Evolutionary conservation across 2,329 filamentous ascomycete genomes (phyloP).

Genomic region (Diplodia sapinea): DNA sequence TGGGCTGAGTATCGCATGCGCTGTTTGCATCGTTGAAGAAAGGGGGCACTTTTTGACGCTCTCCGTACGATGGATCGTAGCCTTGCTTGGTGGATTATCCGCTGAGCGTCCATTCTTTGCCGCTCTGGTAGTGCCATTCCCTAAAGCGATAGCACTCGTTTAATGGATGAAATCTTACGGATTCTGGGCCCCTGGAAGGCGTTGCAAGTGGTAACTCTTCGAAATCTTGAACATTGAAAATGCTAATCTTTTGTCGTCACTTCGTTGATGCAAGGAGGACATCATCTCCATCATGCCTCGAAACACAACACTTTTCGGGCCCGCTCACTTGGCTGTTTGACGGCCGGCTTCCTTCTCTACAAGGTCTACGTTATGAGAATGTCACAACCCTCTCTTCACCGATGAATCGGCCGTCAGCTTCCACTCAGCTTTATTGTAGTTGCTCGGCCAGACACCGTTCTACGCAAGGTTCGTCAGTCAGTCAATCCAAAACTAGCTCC

Average conservation of each 20-base stretch:
- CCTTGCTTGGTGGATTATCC: background rate
- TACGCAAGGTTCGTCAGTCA: background rate
- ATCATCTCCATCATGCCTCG: no score
- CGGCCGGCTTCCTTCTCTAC: background rate
- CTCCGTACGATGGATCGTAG: background rate
- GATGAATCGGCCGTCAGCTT: constrained; percentile 13
- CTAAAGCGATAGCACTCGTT: background rate
- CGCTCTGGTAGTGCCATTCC: constrained; percentile 7
- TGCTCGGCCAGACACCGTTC: constrained; percentile 16
- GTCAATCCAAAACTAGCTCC: background rate
- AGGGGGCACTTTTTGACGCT: background rate
- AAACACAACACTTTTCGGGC: background rate
- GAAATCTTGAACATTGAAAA: background rate
- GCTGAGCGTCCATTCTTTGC: constrained; percentile 11
- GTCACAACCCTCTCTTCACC: constrained; percentile 1
- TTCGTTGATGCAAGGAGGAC: background rate
- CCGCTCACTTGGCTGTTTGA: background rate
- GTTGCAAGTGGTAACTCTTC: background rate
- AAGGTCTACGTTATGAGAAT: background rate
- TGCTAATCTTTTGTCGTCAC: background rate
- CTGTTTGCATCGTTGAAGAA: background rate
- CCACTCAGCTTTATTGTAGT: constrained; percentile 16
- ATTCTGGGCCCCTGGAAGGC: background rate
- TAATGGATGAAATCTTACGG: constrained; percentile 4
- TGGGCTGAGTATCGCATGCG: no score